Base-by-base conservation (phyloP, 371 early-diverging fungal species). In the Blastocladiella emersonii region DNA sequence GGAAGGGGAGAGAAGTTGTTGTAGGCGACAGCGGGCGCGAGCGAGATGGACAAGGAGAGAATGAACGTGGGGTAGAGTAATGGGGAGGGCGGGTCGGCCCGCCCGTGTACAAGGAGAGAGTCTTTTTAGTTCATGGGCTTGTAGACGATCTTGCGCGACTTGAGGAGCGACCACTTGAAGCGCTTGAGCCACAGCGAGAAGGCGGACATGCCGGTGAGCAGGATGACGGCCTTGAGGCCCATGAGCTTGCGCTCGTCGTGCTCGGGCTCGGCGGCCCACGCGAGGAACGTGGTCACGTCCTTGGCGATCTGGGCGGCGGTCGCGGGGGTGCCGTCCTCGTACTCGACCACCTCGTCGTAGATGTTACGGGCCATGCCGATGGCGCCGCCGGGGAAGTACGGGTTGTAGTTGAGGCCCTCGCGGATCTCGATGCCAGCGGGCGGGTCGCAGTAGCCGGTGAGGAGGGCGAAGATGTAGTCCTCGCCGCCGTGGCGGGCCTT, bases 321-420 rank as follows among this genome's bases (percentile, higher is more conserved):
- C 69, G 93, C 93, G 63, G 95, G 93, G n/a, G 97, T 95, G 37
- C 81, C 98, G 73, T 97, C 98, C 66, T 96, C 97, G 71, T 90
- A 97, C 68, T 97, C 96, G 43, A 95, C 92, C 51, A 93, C 76
- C 61, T 90, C 97, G 66, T 97, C 98, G 75, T 84, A 95, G 48
- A 97, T 71, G 63, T 86, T 79, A 70, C 89, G 90, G 55, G 96
- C 97, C 96, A 98, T 98, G 69, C 89, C 85, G 78, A 98, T 98
- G 64, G 96, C 91, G 68, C 97, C 96, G 66, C 98, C 97, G 34
- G 95, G 98, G 91, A 98, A 96, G 82, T 96, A 98, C 55, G 93
- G 92, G 83, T 98, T 98, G 82, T 92, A 95, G 85, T 94, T 87
- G 55, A 95, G 81, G 65, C 95, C 96, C 74, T 93, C 95, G 76